Percentiles rank a stretch among this genome's conserved stretches.
These are phyloP conservation scores for Coccomyxa sp. DNA, from an alignment of 139 green algal species.

Conservation along the genomic window DNA sequence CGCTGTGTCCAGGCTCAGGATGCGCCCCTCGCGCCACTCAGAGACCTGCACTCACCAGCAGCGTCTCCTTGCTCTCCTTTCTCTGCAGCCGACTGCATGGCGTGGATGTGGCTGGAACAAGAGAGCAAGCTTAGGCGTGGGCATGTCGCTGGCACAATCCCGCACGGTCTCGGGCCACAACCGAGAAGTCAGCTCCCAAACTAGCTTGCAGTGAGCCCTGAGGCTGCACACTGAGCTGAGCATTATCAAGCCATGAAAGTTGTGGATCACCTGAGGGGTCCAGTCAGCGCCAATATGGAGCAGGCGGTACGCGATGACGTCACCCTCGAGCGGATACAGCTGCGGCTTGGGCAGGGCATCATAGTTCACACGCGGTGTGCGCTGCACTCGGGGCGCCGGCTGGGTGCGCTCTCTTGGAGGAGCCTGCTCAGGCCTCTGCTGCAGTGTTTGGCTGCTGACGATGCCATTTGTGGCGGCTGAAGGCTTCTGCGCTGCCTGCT, in stretches of 20 bases:
- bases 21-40: not conserved
- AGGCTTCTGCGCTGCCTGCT: no score
- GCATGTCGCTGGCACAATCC: no score
- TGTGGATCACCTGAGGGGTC: not conserved
- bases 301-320: not conserved
- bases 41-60: no score
- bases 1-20: not conserved
- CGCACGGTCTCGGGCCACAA: no score
- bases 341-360: not conserved
- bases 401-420: not conserved
- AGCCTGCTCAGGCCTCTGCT: not conserved
- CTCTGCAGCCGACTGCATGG: no score
- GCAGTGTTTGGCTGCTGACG: not conserved
- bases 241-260: no score
- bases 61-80: no score
- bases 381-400: not conserved
- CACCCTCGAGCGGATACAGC: not conserved
- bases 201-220: no score
- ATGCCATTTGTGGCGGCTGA: not conserved
- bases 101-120: no score
- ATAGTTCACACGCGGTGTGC: not conserved
- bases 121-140: no score
- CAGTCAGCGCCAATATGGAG: not conserved
- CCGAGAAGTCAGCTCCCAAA: no score
- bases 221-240: no score